Conservation (phyloP, 805 yeast species). For the Lachancea thermotolerans region DNA sequence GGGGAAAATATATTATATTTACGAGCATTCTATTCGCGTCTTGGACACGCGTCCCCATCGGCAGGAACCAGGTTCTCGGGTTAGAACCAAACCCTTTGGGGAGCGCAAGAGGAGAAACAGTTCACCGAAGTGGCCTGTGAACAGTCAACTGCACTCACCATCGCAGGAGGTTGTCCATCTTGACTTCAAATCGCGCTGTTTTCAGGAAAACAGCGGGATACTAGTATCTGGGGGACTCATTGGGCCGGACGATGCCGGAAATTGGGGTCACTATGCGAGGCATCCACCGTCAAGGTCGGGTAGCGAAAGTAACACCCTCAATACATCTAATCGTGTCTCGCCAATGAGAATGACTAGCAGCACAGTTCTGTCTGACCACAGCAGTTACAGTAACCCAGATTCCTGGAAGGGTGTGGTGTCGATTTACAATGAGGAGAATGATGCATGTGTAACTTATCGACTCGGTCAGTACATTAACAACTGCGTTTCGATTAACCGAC, state of each 20-base stretch:
- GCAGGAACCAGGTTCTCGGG: background rate
- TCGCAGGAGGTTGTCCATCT: constrained; percentile 40
- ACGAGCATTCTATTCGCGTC: constrained; percentile 44
- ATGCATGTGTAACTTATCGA: constrained; percentile 43
- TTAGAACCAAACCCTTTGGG: background rate
- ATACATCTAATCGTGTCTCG: constrained; percentile 11
- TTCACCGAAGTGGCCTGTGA: constrained; percentile 2
- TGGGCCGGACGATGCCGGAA: constrained; percentile 34
- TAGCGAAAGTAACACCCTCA: background rate
- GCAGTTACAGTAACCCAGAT: constrained; percentile 26
- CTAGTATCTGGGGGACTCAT: constrained; percentile 48
- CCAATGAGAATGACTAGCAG: constrained; percentile 28
- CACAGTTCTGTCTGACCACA: constrained; percentile 22
- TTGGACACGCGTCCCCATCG: constrained; percentile 35
- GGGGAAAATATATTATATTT: constrained; percentile 50
- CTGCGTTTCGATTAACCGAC: constrained; percentile 52
- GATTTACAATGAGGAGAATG: constrained; percentile 41
- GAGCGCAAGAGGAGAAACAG: constrained; percentile 7
- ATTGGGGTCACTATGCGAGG: constrained; percentile 5
- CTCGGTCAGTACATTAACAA: constrained; percentile 82
- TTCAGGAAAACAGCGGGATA: constrained; percentile 48
- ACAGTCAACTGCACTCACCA: constrained; percentile 12
- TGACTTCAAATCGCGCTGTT: constrained; percentile 65
- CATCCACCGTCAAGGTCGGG: background rate
- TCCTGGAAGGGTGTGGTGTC: constrained; percentile 47